A percentile compares a stretch with the other conserved stretches of the same genome.
phyloP scores from a whole-genome alignment of 345 rosid species.

The Geranium brycei region DNA sequence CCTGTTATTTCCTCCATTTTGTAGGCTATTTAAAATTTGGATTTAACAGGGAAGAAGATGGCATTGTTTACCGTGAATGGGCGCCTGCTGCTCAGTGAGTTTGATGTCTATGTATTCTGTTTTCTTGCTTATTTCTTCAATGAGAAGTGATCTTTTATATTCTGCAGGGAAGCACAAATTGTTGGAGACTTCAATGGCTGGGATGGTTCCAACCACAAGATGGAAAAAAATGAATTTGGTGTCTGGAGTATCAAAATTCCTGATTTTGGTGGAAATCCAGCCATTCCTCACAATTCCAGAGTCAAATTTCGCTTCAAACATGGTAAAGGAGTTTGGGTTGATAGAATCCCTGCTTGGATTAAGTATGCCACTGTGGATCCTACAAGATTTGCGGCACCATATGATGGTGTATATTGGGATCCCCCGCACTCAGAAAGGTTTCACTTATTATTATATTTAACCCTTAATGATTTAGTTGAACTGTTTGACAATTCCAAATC shows the following conservation, averaged over 20 bases:
- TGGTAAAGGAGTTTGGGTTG: slow-evolving; percentile 46
- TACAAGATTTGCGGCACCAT: slow-evolving; percentile 50
- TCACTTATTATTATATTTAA: neutral
- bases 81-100: slow-evolving; percentile 78
- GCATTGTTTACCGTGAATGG: slow-evolving; percentile 65
- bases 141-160: slow-evolving; percentile 7
- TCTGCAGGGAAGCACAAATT: slow-evolving; percentile 57
- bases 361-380: slow-evolving; percentile 58
- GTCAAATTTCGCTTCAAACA: slow-evolving; percentile 62
- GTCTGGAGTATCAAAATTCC: slow-evolving; percentile 60
- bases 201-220: slow-evolving; percentile 59
- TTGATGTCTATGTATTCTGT: slow-evolving; percentile 1
- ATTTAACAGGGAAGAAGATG: slow-evolving; percentile 45
- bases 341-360: slow-evolving; percentile 74
- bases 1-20: neutral
- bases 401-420: slow-evolving; percentile 73
- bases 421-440: slow-evolving; percentile 62
- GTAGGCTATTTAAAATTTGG: slow-evolving; percentile 66
- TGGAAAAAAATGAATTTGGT: slow-evolving; percentile 66
- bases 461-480: neutral
- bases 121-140: slow-evolving; percentile 8
- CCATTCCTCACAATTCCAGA: slow-evolving; percentile 62
- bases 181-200: slow-evolving; percentile 75
- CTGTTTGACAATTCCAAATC: too few relatives aligned
- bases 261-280: slow-evolving; percentile 41